Evolutionary conservation across 345 rosid species (phyloP).

Genomic region (Sonneratia caseolaris): DNA sequence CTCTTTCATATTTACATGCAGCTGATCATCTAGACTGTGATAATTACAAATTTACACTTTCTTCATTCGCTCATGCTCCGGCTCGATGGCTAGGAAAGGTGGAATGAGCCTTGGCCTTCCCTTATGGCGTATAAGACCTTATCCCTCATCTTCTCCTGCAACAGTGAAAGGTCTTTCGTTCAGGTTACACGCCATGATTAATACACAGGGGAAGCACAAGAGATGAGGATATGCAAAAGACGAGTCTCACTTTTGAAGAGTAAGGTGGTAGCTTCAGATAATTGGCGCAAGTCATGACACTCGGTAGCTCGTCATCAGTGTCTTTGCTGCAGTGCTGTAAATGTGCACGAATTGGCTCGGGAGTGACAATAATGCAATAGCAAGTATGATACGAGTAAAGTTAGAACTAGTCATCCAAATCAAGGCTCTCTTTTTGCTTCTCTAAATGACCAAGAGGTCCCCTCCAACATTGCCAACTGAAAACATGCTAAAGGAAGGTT

Average conservation of each 20-base stretch:
- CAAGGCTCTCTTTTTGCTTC: no score
- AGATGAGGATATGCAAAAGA: neutral
- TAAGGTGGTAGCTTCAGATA: slow-evolving; percentile 92
- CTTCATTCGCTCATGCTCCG: slow-evolving; percentile 1
- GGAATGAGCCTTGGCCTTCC: slow-evolving; percentile 98
- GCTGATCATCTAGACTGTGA: slow-evolving; percentile 10
- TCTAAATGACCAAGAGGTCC: no score
- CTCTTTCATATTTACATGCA: no score
- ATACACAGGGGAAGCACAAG: no score
- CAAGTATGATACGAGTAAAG: no score
- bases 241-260: slow-evolving; percentile 59
- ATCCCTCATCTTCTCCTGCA: slow-evolving; percentile 93
- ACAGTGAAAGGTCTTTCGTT: no score
- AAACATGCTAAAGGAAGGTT: neutral
- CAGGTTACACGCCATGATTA: neutral
- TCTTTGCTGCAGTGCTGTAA: slow-evolving; percentile 60
- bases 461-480: neutral
- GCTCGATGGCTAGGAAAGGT: slow-evolving; percentile 51
- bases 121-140: slow-evolving; percentile 78
- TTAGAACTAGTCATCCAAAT: no score
- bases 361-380: neutral
- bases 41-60: slow-evolving; percentile 35
- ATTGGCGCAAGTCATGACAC: slow-evolving; percentile 98
- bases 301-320: slow-evolving; percentile 72
- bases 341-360: neutral